These are phyloP conservation scores for Melocanna baccifera DNA, from an alignment of 176 grass and related monocot genomes.

Conservation along the genomic window DNA sequence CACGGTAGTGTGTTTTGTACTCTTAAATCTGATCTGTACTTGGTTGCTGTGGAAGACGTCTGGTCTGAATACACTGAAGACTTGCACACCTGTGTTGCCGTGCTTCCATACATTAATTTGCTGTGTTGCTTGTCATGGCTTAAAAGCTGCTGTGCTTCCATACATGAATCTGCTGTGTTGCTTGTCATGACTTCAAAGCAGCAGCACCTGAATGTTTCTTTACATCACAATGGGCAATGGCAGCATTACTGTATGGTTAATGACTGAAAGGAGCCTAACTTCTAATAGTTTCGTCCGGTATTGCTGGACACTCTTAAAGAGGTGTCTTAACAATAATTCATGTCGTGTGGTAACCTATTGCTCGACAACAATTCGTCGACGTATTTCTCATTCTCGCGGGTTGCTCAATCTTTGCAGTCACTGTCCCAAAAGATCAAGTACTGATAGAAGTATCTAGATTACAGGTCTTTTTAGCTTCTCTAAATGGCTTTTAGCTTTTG, in stretches of 20 bases:
- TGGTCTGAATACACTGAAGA: not conserved
- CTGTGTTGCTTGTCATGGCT: too few species aligned
- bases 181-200: too few species aligned
- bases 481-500: too few species aligned
- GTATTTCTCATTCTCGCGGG: not conserved
- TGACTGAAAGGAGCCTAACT: too few species aligned
- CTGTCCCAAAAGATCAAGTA: not conserved
- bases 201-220: not conserved
- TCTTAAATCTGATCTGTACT: not conserved
- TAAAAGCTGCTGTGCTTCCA: not conserved
- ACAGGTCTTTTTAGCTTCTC: too few species aligned
- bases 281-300: not conserved
- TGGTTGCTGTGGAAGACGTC: not conserved
- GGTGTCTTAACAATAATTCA: not conserved
- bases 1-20: not conserved
- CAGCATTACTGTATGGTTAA: not conserved
- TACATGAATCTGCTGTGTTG: not conserved
- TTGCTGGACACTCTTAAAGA: not conserved
- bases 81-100: not conserved
- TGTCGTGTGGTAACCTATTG: not conserved
- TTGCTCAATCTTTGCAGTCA: too few species aligned
- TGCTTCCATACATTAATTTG: not conserved
- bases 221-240: not conserved
- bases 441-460: not conserved
- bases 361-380: not conserved